These are phyloP conservation scores for Candolleomyces eurysporus DNA, from an alignment of 768 basidiomycete genomes.

Conservation along the genomic window DNA sequence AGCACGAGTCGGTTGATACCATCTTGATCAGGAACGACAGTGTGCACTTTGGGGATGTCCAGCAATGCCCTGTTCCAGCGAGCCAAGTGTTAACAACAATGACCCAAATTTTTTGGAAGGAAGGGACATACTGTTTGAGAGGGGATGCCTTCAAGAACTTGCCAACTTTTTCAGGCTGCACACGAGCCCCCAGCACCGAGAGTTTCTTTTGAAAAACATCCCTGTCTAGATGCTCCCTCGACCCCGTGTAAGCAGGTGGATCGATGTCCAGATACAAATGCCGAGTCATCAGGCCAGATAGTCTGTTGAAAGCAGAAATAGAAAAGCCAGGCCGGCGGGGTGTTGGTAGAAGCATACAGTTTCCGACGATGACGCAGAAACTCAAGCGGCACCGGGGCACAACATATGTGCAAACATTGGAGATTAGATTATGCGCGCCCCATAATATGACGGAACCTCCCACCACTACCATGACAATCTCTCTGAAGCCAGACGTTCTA, in stretches of 20 bases:
- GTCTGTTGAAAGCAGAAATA: neutral
- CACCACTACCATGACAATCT: neutral
- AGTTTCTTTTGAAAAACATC: conserved; percentile 63
- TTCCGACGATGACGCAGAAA: neutral
- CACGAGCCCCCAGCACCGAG: conserved; percentile 64
- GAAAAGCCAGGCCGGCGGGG: neutral
- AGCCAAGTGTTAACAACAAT: conserved; percentile 4
- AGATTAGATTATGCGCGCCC: conserved; percentile 5
- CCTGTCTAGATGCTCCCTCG: conserved; percentile 56
- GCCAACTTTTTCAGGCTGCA: conserved; percentile 56
- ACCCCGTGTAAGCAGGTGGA: conserved; percentile 46
- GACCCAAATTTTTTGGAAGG: neutral
- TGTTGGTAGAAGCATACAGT: conserved; percentile 3
- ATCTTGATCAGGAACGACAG: conserved; percentile 51
- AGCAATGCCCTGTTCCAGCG: conserved; percentile 49
- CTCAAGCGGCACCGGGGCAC: neutral
- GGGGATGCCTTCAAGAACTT: conserved; percentile 52
- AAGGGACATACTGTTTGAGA: conserved; percentile 54
- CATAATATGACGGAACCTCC: too few relatives aligned
- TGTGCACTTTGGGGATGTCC: conserved; percentile 66
- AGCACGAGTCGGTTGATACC: conserved; percentile 63
- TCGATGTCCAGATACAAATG: conserved; percentile 38
- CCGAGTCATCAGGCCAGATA: conserved; percentile 29
- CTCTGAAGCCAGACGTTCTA: conserved; percentile 38
- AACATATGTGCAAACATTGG: neutral